phyloP scores from a whole-genome alignment of 2,329 filamentous ascomycete genomes.

The Ploettnerulaceae sp. region DNA sequence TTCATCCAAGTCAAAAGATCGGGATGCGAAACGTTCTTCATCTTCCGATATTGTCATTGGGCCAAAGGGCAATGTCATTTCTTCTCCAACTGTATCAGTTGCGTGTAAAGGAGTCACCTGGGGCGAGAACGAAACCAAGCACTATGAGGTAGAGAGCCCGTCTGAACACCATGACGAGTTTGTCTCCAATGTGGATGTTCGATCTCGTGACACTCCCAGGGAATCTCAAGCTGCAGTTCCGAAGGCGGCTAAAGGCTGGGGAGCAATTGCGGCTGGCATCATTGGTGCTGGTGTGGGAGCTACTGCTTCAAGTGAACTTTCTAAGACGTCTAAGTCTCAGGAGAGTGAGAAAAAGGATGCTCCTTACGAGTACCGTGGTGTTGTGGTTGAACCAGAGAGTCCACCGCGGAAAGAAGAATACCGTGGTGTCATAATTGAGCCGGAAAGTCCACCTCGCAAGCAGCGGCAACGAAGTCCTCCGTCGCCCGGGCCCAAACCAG shows the following conservation, averaged over 20 bases:
- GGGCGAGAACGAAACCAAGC: slow-evolving; percentile 61
- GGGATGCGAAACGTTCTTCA: slow-evolving; percentile 6
- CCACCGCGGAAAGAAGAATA: slow-evolving; percentile 16
- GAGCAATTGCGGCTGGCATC: slow-evolving; percentile 47
- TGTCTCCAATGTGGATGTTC: slow-evolving; percentile 20
- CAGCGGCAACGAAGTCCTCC: slow-evolving; percentile 39
- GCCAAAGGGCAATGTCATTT: slow-evolving; percentile 41
- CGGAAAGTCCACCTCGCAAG: slow-evolving; percentile 22
- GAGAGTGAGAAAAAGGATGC: slow-evolving; percentile 16
- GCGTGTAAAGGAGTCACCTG: slow-evolving; percentile 56
- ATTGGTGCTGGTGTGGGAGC: slow-evolving; percentile 38
- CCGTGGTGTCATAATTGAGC: slow-evolving; percentile 25
- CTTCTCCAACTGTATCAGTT: slow-evolving; percentile 40
- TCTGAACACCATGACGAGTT: slow-evolving; percentile 37
- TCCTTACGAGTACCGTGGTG: slow-evolving; percentile 29
- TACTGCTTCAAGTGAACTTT: slow-evolving; percentile 25
- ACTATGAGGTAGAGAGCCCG: slow-evolving; percentile 57
- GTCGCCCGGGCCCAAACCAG: slow-evolving; percentile 53
- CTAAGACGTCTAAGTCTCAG: slow-evolving; percentile 19
- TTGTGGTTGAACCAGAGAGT: slow-evolving; percentile 25
- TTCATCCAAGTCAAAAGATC: slow-evolving; percentile 14
- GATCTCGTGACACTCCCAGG: slow-evolving; percentile 34
- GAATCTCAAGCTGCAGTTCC: slow-evolving; percentile 19
- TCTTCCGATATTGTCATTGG: slow-evolving; percentile 37
- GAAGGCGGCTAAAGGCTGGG: slow-evolving; percentile 42